Evolutionary conservation across 768 basidiomycete genomes (phyloP).

Genomic region (Mycena amicta): DNA sequence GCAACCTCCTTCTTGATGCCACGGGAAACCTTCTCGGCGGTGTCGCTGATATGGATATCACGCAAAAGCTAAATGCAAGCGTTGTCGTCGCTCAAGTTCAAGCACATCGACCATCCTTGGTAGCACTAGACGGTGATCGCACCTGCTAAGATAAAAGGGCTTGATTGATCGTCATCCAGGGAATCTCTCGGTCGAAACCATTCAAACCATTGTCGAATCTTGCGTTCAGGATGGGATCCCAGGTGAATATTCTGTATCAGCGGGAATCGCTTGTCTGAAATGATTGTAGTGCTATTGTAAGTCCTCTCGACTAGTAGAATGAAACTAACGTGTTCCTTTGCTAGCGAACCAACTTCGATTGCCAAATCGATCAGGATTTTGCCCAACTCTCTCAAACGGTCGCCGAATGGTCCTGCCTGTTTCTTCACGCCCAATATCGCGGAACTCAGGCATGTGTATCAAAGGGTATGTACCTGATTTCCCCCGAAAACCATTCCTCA

Average conservation of each 20-base stretch:
- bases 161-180: too few species aligned
- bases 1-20: slow-evolving; percentile 81
- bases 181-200: slow-evolving; percentile 60
- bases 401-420: slow-evolving; percentile 50
- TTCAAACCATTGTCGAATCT: slow-evolving; percentile 54
- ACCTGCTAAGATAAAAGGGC: too few species aligned
- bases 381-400: slow-evolving; percentile 40
- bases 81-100: slow-evolving; percentile 48
- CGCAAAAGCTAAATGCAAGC: slow-evolving; percentile 32
- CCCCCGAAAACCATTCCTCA: too few species aligned
- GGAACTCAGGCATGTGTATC: slow-evolving; percentile 69
- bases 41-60: slow-evolving; percentile 88
- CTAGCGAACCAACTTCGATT: slow-evolving; percentile 93
- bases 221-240: slow-evolving; percentile 50
- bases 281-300: slow-evolving; percentile 71
- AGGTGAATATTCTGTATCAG: slow-evolving; percentile 59
- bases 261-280: too few species aligned
- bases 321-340: slow-evolving; percentile 6
- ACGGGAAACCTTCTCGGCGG: slow-evolving; percentile 78
- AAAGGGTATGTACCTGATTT: slow-evolving; percentile 47
- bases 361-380: slow-evolving; percentile 75
- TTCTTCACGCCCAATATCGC: slow-evolving; percentile 85
- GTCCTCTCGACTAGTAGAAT: slow-evolving; percentile 24
- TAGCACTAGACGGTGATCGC: slow-evolving; percentile 83
- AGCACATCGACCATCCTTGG: slow-evolving; percentile 52